Evolutionary conservation across 2,329 filamentous ascomycete genomes (phyloP).

Genomic region (Fusarium xyrophilum): DNA sequence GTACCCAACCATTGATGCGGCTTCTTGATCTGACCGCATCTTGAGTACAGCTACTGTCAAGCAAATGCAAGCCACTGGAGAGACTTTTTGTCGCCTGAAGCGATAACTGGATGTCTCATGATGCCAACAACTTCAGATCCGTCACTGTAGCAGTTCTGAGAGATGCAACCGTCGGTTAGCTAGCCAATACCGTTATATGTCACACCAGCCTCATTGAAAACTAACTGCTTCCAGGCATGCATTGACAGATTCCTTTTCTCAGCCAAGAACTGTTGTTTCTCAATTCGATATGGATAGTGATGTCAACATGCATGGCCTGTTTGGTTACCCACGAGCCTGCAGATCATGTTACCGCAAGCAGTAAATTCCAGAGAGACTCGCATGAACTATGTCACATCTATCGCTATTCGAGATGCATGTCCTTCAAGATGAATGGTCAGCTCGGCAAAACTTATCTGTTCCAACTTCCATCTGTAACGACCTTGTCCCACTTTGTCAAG

Average conservation of each 20-base stretch:
- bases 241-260: rapidly evolving
- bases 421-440: not conserved
- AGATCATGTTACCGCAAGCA: not conserved
- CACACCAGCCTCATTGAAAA: not conserved
- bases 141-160: not conserved
- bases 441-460: slow-evolving; percentile 1
- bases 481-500: not conserved
- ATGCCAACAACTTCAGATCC: not conserved
- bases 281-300: not conserved
- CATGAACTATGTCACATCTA: not conserved
- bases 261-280: not conserved
- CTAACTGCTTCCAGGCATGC: not conserved
- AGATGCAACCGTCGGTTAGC: not conserved
- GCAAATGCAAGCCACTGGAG: not conserved
- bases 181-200: not conserved
- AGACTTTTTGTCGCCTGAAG: not conserved
- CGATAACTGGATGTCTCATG: not conserved
- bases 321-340: not conserved
- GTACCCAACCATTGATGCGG: too few species aligned
- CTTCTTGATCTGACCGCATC: not conserved
- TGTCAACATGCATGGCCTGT: not conserved
- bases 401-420: not conserved
- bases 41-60: not conserved
- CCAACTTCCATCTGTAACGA: not conserved
- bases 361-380: not conserved